A percentile compares a stretch with the other conserved stretches of the same genome.
phyloP scores from a whole-genome alignment of 2,329 filamentous ascomycete species.

The Parastagonospora avenae region DNA sequence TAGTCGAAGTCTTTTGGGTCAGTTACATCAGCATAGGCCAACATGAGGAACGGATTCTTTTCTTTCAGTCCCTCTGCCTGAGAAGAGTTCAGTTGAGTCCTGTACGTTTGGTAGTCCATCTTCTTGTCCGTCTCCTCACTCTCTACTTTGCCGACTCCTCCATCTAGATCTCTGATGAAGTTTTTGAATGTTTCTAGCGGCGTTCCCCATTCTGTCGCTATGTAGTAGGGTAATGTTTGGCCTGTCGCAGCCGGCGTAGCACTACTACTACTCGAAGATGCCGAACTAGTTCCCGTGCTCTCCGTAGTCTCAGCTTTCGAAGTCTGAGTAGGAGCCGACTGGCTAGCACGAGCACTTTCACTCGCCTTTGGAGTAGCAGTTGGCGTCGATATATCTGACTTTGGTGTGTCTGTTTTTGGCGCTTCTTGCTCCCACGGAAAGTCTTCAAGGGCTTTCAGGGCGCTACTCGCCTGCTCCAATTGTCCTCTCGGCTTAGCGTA shows the following conservation, averaged over 20 bases:
- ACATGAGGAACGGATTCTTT: slow-evolving; percentile 5
- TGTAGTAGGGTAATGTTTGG: not conserved
- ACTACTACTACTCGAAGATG: not conserved
- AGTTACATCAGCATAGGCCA: too few species aligned
- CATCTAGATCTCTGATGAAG: slow-evolving; percentile 12
- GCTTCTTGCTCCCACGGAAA: slow-evolving; percentile 17
- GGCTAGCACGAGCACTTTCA: not conserved
- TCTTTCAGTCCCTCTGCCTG: not conserved
- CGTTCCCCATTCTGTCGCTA: not conserved
- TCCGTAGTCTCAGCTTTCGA: slow-evolving; percentile 1
- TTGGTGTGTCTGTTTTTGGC: not conserved
- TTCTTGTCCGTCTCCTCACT: not conserved
- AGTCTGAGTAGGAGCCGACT: not conserved
- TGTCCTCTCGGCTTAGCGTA: slow-evolving; percentile 8
- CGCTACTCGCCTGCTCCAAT: slow-evolving; percentile 6
- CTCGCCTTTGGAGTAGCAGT: not conserved
- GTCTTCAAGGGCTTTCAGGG: slow-evolving; percentile 13
- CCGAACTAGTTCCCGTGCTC: not conserved
- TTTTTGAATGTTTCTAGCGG: slow-evolving; percentile 4
- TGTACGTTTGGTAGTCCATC: slow-evolving; percentile 1
- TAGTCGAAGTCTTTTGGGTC: too few species aligned
- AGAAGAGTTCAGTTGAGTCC: not conserved
- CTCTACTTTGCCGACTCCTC: slow-evolving; percentile 2
- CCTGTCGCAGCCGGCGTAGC: not conserved
- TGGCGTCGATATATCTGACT: slow-evolving; percentile 2